Base-by-base conservation (phyloP, 2,329 filamentous ascomycete species). In the Exophiala oligosperma region DNA sequence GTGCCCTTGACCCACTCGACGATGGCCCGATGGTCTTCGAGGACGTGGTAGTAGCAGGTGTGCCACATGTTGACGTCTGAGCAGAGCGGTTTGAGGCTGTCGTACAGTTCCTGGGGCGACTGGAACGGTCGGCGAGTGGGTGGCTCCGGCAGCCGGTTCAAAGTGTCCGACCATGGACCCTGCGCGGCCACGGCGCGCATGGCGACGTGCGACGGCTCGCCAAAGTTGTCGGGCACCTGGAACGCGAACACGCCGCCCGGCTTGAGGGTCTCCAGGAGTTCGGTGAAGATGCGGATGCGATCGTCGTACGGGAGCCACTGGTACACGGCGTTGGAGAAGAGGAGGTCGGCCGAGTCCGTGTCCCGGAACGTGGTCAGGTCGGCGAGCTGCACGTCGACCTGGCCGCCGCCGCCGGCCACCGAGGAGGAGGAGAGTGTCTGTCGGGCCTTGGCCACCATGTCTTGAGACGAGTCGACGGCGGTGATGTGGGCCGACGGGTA, bases 1-100 rank as follows among this genome's bases (percentile, higher is more conserved):
- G 81, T 84, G 0, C 81, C 80, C 62, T 79, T 80, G 2, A 86
- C 79, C 84, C 84, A 86, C 67, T 85, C 82, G 4, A 85, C 78
- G 43, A 86, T 80, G 1, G 74, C 79, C 11, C 69, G 61, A 21
- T 80, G 80, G 23, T 73, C 75, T 2, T 75, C 71, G 56, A 86
- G 66, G 0, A 77, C 68, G 67, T 86, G 83, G 26, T 78, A 71
- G 61, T 86, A 86, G 41, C 70, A 67, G 1, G 81, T 82, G 44
- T 79, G 76, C 80, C 83, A 86, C 1, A 85, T 68, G 61, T 83
- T 72, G 2, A 86, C 73, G 1, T 62, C 64, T 0, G 69, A 63
- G 53, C 75, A 77, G 1, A 78, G 53, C 17, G 76, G 76, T 0
- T 69, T 72, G 2, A 86, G 66, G 1, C 73, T 73, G 56, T 85